Evolutionary conservation across 306 rosid genomes (phyloP).

Genomic region (Citrullus amarus): DNA sequence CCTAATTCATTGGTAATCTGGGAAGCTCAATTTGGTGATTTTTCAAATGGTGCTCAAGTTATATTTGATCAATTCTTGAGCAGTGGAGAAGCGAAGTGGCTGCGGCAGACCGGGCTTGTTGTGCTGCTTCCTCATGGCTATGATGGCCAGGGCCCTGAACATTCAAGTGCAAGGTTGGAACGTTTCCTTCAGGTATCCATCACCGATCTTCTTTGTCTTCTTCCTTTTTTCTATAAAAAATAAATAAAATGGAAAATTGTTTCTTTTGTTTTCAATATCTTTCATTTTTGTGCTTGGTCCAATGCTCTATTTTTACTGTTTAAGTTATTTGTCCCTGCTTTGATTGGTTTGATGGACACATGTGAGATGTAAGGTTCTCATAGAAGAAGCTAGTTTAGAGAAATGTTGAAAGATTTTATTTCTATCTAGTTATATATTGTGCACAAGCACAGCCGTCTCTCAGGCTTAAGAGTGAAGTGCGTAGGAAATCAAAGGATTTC

Average conservation of each 20-base stretch:
- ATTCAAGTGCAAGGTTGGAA: conserved; percentile 84
- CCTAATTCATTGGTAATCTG: conserved; percentile 89
- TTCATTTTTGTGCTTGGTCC: not conserved
- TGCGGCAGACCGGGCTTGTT: conserved; percentile 91
- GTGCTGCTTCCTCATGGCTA: conserved; percentile 94
- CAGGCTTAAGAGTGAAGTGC: not conserved
- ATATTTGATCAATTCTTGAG: conserved; percentile 88
- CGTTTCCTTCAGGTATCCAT: conserved; percentile 82
- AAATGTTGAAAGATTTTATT: not conserved
- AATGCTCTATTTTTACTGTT: not conserved
- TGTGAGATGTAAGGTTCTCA: not conserved
- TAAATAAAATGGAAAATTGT: not conserved
- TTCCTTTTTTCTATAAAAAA: not conserved
- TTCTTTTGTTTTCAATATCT: not conserved
- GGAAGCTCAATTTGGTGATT: conserved; percentile 99
- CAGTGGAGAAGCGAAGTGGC: conserved; percentile 96
- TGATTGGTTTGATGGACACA: not conserved
- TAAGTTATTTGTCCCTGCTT: not conserved
- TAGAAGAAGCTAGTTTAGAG: not conserved
- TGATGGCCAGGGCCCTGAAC: conserved; percentile 99
- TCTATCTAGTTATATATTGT: not conserved
- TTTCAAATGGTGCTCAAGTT: conserved; percentile 94
- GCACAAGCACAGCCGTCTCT: not conserved
- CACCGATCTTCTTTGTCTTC: not conserved
- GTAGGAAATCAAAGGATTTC: not conserved